Evolutionary conservation across 2,329 filamentous ascomycete genomes (phyloP).

Genomic region (Colletotrichum musae): DNA sequence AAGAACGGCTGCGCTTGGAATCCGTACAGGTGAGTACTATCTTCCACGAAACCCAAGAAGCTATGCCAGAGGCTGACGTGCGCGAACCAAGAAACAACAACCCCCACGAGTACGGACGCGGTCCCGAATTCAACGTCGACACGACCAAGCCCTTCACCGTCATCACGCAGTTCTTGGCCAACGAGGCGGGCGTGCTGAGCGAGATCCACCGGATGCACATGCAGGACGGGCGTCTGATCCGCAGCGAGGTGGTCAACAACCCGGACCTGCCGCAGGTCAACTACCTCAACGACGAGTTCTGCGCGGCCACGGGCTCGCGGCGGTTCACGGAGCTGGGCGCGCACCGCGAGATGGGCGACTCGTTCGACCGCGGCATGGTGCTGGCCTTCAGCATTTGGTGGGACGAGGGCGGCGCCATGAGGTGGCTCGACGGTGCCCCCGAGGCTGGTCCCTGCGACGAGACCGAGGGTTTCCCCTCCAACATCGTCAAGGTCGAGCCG

Average conservation of each 20-base stretch:
- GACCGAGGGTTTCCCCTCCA: slow-evolving; percentile 65
- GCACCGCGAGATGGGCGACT: slow-evolving; percentile 60
- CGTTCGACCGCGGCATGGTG: slow-evolving; percentile 64
- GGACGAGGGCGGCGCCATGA: slow-evolving; percentile 66
- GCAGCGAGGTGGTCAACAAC: slow-evolving; percentile 54
- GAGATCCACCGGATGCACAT: slow-evolving; percentile 65
- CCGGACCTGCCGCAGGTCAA: slow-evolving; percentile 50
- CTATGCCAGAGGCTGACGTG: slow-evolving; percentile 9
- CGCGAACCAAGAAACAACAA: slow-evolving; percentile 11
- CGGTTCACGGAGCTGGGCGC: slow-evolving; percentile 56
- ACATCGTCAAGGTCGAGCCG: slow-evolving; percentile 62
- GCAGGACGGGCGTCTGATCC: slow-evolving; percentile 63
- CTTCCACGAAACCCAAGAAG: slow-evolving; percentile 27
- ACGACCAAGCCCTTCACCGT: slow-evolving; percentile 59
- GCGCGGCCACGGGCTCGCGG: slow-evolving; percentile 49
- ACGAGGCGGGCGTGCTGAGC: slow-evolving; percentile 53
- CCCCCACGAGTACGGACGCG: slow-evolving; percentile 52
- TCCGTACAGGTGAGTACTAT: slow-evolving; percentile 50
- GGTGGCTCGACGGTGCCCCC: slow-evolving; percentile 64
- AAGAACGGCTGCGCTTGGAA: slow-evolving; percentile 62
- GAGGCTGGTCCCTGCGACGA: slow-evolving; percentile 66
- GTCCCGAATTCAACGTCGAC: slow-evolving; percentile 50
- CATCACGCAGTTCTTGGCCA: slow-evolving; percentile 64
- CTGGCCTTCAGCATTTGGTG: slow-evolving; percentile 68
- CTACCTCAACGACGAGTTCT: slow-evolving; percentile 54